A percentile compares a stretch with the other conserved stretches of the same genome.
phyloP scores from a whole-genome alignment of 2,329 filamentous ascomycete species.

The Nannizziopsis arthrosporioides region DNA sequence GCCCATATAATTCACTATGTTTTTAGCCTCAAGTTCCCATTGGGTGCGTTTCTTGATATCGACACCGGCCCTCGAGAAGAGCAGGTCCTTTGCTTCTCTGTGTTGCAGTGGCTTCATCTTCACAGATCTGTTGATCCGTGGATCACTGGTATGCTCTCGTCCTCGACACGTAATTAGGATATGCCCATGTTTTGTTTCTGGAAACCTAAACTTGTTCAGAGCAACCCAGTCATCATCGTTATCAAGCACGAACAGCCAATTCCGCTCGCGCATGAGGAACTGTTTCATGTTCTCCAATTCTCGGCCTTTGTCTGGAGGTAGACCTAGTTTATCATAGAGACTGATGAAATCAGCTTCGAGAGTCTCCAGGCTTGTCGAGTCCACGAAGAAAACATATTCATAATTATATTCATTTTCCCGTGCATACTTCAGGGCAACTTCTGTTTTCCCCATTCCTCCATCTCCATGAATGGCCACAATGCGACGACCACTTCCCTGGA shows the following conservation, averaged over 20 bases:
- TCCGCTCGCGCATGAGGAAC: not conserved
- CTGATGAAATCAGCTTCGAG: constrained; percentile 1
- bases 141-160: constrained; percentile 1
- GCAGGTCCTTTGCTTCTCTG: not conserved
- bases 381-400: constrained; percentile 5
- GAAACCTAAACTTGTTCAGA: constrained; percentile 1
- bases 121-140: not conserved
- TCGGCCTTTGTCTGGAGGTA: not conserved
- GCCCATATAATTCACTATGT: not conserved
- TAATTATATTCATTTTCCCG: constrained; percentile 3
- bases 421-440: constrained; percentile 7
- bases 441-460: constrained; percentile 5
- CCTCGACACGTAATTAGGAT: constrained; percentile 4
- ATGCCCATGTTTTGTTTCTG: constrained; percentile 3
- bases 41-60: not conserved
- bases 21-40: not conserved
- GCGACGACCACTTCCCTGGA: not conserved
- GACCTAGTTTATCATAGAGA: constrained; percentile 4
- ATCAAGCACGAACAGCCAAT: constrained; percentile 6
- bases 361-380: constrained; percentile 3
- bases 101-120: not conserved
- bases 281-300: constrained; percentile 4
- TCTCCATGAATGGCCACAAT: constrained; percentile 4
- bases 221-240: constrained; percentile 5
- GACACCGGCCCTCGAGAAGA: constrained; percentile 1